Conservation (phyloP, 1,284 basidiomycete genomes). For the Tilletia indica region DNA sequence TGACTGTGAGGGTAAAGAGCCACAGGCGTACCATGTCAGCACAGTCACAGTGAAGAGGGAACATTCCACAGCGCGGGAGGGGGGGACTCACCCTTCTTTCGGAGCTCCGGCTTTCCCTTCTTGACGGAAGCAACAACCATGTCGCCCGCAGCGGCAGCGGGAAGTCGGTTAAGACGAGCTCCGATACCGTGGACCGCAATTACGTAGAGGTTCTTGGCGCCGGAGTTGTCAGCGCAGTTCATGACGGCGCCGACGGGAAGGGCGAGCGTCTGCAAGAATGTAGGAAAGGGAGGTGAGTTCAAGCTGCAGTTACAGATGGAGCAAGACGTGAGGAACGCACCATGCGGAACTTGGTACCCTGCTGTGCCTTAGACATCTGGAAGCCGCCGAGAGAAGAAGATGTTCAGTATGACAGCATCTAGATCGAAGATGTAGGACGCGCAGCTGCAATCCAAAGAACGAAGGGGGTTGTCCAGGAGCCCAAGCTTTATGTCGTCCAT, state of each 20-base stretch:
- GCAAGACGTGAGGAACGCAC: background rate
- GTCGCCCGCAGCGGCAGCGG: conserved; percentile 95
- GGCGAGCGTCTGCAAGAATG: conserved; percentile 54
- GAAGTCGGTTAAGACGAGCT: conserved; percentile 93
- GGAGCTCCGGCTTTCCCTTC: conserved; percentile 99
- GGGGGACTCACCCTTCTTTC: conserved; percentile 87
- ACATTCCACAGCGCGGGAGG: conserved; percentile 23
- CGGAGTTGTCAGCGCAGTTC: conserved; percentile 99
- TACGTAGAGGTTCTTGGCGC: conserved; percentile 90
- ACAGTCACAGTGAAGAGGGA: background rate
- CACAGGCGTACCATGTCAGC: conserved; percentile 20
- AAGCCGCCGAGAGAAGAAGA: background rate
- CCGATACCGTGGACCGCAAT: conserved; percentile 91
- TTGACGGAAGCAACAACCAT: conserved; percentile 99
- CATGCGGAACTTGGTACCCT: conserved; percentile 21
- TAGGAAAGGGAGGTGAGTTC: background rate
- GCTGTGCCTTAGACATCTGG: conserved; percentile 17
- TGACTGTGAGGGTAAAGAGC: conserved; percentile 64
- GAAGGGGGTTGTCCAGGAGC: no score
- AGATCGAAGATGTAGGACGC: no score
- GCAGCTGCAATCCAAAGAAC: no score
- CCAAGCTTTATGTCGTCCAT: no score
- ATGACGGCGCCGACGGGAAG: conserved; percentile 96
- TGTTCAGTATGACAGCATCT: background rate
- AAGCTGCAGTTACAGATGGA: background rate